These are phyloP conservation scores for Samsoniella hepiali DNA, from an alignment of 2,329 filamentous ascomycete species.

Conservation along the genomic window DNA sequence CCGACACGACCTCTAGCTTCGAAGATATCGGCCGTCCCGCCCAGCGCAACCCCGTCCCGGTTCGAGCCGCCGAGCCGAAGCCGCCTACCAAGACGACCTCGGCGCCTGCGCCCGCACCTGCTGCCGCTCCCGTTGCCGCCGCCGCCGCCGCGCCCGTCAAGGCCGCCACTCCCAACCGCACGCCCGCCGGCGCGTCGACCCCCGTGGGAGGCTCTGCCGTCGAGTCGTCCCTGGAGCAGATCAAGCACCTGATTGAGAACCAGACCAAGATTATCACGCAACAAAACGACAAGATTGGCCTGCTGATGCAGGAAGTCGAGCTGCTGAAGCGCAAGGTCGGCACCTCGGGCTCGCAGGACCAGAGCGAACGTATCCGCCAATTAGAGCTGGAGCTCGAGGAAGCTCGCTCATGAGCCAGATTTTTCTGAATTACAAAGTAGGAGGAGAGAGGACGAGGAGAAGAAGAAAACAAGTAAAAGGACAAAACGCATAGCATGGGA, in stretches of 20 bases:
- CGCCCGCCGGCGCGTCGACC: slow-evolving; percentile 29
- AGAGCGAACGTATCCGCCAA: slow-evolving; percentile 65
- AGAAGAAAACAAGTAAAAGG: neutral
- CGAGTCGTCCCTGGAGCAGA: slow-evolving; percentile 67
- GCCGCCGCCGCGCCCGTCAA: slow-evolving; percentile 12
- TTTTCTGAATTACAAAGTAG: too few species aligned
- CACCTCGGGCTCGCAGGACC: slow-evolving; percentile 50
- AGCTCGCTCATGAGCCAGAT: slow-evolving; percentile 48
- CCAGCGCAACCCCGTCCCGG: slow-evolving; percentile 51
- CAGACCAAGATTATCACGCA: slow-evolving; percentile 74
- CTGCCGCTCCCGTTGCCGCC: slow-evolving; percentile 22
- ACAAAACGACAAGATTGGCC: slow-evolving; percentile 73
- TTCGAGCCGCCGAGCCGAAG: slow-evolving; percentile 38
- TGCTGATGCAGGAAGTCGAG: slow-evolving; percentile 71
- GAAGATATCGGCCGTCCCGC: slow-evolving; percentile 78
- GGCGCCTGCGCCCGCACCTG: slow-evolving; percentile 21
- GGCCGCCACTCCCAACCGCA: slow-evolving; percentile 34
- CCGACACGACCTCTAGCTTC: slow-evolving; percentile 70
- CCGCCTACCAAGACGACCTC: slow-evolving; percentile 27
- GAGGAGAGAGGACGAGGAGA: neutral
- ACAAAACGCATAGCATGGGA: neutral
- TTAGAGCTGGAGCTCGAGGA: slow-evolving; percentile 66
- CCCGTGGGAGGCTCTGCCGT: slow-evolving; percentile 39
- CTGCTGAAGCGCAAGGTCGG: slow-evolving; percentile 74
- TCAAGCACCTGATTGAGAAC: slow-evolving; percentile 71